Conservation (phyloP, 768 basidiomycete genomes). For the Thelephora aurantiotincta region DNA sequence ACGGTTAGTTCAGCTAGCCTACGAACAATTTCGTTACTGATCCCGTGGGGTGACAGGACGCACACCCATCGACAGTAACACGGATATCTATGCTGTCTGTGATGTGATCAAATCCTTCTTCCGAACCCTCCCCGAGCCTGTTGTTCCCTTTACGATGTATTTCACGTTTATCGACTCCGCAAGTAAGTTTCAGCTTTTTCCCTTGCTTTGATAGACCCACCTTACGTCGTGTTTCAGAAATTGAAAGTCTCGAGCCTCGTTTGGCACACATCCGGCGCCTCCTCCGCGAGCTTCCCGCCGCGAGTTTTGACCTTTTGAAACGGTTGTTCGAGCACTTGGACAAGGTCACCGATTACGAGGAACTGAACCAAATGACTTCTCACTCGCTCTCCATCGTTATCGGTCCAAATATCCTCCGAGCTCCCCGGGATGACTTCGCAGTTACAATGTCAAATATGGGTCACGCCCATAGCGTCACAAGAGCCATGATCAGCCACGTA, state of each 20-base stretch:
- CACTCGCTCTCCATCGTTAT: conserved; percentile 79
- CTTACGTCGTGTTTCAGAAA: background rate
- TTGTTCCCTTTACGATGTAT: conserved; percentile 62
- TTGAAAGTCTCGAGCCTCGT: conserved; percentile 50
- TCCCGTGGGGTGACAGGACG: conserved; percentile 26
- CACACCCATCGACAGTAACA: conserved; percentile 38
- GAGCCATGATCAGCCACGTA: conserved; percentile 65
- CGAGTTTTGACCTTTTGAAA: conserved; percentile 67
- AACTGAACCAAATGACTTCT: conserved; percentile 82
- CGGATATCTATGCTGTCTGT: conserved; percentile 73
- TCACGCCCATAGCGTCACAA: conserved; percentile 59
- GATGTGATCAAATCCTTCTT: conserved; percentile 82
- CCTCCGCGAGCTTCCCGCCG: conserved; percentile 53
- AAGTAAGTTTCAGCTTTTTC: conserved; percentile 25
- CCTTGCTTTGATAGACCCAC: background rate
- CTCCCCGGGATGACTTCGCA: conserved; percentile 66
- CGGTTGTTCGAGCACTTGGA: conserved; percentile 79
- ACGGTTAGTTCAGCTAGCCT: conserved; percentile 27
- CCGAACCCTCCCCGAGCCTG: conserved; percentile 64
- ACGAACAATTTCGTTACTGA: background rate
- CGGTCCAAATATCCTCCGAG: conserved; percentile 66
- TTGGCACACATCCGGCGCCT: conserved; percentile 49
- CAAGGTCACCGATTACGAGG: conserved; percentile 77
- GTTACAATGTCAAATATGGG: conserved; percentile 75
- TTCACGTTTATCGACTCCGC: conserved; percentile 55